Base-by-base conservation (phyloP, 202 grass and related monocot species). In the Hordeum pubiflorum region DNA sequence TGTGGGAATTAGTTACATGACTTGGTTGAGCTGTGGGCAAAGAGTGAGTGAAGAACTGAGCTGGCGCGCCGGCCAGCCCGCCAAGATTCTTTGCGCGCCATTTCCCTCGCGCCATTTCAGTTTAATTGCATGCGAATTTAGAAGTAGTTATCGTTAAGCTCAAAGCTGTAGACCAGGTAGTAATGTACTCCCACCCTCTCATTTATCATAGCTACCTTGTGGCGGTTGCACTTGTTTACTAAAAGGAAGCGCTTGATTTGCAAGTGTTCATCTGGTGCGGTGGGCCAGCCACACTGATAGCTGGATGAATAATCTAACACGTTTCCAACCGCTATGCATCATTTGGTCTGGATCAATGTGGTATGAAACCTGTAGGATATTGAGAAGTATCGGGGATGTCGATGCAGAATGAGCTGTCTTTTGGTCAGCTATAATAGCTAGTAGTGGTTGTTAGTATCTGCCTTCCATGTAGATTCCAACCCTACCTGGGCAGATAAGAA, bases 401-500 rank as follows among this genome's bases (percentile, higher is more conserved):
- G 23, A 52, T 85, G 78, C 66, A 68, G 37, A 81, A 89, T 85
- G 58, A 85, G 58, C 87, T 78, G 72, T 82, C 59, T 21, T 82
- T 65, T 82, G 65, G 50, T 81, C 26, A 82, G 72, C 64, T 85
- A 55, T 72, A 44, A 46, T 72, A 58, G 21, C 82, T 82, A 69
- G 11, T 66, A 37, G 72, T 23, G 50, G 61, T 66, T 78, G 18
- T 59, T 77, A 50, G 77, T 71, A 81, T 72, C 72, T 3, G 66
- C 76, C 81, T 75, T 80, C 54, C 31, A 54, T 56, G 48, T 36
- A 72, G 75, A 72, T 58, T 72, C 84, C 74, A 77, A 65, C 64
- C 44, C 41, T 72, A 38, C 34, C 34, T 27, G 37, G 37, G 77
- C 20, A 48, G 57, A 80, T 70, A 39, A 34, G 48, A 84, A 70